A percentile compares a stretch with the other conserved stretches of the same genome.
Conservation (phyloP, 2,329 filamentous ascomycete species). For the Fusarium sp. region DNA sequence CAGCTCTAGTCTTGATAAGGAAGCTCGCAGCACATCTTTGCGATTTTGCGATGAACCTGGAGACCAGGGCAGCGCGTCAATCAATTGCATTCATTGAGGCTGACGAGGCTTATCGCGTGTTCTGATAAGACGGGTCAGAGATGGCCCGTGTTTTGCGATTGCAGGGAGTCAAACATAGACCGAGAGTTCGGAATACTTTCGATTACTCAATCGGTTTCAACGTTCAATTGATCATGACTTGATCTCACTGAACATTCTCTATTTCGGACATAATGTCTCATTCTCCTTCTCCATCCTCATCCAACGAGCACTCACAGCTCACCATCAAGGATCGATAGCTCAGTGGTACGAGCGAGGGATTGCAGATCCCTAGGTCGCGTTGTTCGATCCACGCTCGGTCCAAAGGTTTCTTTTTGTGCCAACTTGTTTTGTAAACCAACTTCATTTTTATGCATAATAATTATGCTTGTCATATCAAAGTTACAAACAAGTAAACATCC, state of each 20-base stretch:
- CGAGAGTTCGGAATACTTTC: neutral
- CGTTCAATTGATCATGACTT: no score
- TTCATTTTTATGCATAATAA: neutral
- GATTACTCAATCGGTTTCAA: neutral
- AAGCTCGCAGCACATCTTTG: neutral
- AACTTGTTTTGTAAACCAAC: no score
- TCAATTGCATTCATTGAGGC: no score
- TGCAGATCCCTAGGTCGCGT: constrained; percentile 39
- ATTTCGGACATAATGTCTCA: accelerated
- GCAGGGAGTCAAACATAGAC: accelerated
- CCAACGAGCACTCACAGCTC: no score
- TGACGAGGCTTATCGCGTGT: neutral
- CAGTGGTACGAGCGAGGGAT: constrained; percentile 38
- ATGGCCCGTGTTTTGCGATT: neutral
- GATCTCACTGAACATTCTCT: no score
- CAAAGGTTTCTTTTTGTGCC: neutral
- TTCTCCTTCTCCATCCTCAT: accelerated
- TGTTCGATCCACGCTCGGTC: constrained; percentile 39
- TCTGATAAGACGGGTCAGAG: neutral
- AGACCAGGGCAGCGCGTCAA: neutral
- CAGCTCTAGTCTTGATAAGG: constrained; percentile 18
- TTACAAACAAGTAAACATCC: no score
- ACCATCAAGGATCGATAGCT: constrained; percentile 28
- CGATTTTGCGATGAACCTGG: neutral
- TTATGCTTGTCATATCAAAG: no score